Evolutionary conservation across 116 monocot species (phyloP).

Genomic region (Iris pallida): DNA sequence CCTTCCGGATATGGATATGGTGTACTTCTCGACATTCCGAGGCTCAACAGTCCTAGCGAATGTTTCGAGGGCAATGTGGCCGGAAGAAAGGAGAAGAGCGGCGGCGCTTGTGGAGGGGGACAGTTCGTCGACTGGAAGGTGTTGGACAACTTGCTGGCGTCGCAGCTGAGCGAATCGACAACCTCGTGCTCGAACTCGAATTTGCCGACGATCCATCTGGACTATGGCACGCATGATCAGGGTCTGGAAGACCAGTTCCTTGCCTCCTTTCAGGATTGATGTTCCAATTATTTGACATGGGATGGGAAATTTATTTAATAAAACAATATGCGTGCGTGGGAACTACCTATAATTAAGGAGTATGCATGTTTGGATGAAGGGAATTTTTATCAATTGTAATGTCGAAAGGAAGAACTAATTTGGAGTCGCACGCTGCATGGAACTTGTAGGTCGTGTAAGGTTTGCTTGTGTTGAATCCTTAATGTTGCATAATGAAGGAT

Average conservation of each 20-base stretch:
- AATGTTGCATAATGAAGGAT: no score
- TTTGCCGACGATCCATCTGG: slow-evolving; percentile 18
- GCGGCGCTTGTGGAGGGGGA: not conserved
- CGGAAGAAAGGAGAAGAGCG: not conserved
- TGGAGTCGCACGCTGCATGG: no score
- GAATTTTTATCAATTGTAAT: no score
- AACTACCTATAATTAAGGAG: no score
- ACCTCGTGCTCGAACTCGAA: slow-evolving; percentile 33
- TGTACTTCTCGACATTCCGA: slow-evolving; percentile 34
- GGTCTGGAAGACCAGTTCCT: slow-evolving; percentile 27
- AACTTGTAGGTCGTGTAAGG: no score
- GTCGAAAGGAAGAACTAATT: no score
- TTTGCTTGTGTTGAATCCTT: no score
- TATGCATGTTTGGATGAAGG: no score
- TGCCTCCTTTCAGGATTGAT: slow-evolving; percentile 6
- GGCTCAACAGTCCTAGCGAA: slow-evolving; percentile 40
- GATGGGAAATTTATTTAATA: no score
- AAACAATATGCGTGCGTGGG: no score
- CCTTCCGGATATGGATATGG: not conserved
- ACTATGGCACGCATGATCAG: slow-evolving; percentile 10
- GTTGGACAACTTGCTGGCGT: slow-evolving; percentile 56
- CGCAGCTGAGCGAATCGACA: slow-evolving; percentile 44
- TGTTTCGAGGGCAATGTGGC: slow-evolving; percentile 19
- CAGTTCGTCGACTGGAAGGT: slow-evolving; percentile 26
- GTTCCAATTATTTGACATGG: no score